Evolutionary conservation across 2,329 filamentous ascomycete species (phyloP).

Genomic region (Aspergillus arachidicola): DNA sequence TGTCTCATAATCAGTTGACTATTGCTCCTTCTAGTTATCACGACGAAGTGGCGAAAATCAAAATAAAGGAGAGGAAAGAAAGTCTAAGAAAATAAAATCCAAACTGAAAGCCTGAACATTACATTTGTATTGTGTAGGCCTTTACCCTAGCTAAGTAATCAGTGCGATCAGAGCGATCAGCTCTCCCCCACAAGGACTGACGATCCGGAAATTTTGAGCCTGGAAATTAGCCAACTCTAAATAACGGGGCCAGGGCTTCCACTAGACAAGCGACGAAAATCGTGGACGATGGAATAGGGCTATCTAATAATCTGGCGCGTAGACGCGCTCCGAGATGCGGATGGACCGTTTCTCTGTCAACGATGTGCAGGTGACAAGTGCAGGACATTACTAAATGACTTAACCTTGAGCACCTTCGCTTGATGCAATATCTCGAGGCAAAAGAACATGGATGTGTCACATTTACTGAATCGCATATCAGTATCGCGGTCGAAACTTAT

Average conservation of each 20-base stretch:
- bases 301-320: conserved; percentile 1
- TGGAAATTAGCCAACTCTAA: conserved; percentile 6
- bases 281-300: neutral
- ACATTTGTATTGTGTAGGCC: neutral
- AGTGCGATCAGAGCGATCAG: conserved; percentile 2
- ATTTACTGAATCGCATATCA: neutral
- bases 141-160: conserved; percentile 2
- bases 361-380: too few species aligned
- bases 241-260: neutral
- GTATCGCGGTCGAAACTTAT: neutral
- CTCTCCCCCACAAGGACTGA: conserved; percentile 7
- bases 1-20: conserved; percentile 9
- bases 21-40: neutral
- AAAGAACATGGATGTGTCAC: conserved; percentile 2
- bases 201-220: conserved; percentile 14
- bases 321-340: conserved; percentile 4
- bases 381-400: too few species aligned
- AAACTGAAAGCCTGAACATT: neutral
- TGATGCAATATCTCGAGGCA: neutral
- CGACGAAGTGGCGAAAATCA: conserved; percentile 4
- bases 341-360: conserved; percentile 2
- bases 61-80: neutral
- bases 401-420: neutral
- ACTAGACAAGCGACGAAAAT: neutral
- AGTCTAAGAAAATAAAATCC: neutral